These are phyloP conservation scores for Aspergillus arachidicola DNA, from an alignment of 2,329 filamentous ascomycete genomes.

Conservation along the genomic window DNA sequence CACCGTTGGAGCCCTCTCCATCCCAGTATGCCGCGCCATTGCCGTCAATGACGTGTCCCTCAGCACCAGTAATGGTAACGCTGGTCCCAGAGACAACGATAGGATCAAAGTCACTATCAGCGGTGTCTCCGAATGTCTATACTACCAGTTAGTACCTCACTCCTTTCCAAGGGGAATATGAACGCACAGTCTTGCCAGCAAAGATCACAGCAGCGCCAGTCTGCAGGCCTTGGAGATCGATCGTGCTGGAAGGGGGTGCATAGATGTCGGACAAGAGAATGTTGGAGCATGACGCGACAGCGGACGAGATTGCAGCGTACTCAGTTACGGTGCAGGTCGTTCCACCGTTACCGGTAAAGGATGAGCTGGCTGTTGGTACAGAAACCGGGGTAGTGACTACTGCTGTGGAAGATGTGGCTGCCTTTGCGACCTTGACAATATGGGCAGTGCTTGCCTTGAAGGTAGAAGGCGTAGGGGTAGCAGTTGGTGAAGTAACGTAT, in stretches of 20 bases:
- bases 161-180: not conserved
- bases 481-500: not conserved
- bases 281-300: constrained; percentile 44
- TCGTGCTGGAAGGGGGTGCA: constrained; percentile 41
- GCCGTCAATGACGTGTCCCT: constrained; percentile 40
- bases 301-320: constrained; percentile 37
- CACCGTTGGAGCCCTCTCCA: constrained; percentile 52
- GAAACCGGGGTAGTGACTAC: not conserved
- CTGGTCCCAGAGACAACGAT: constrained; percentile 43
- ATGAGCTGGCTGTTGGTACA: not conserved
- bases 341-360: constrained; percentile 15
- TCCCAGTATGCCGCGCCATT: constrained; percentile 50
- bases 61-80: constrained; percentile 43
- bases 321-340: constrained; percentile 29
- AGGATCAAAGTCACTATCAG: constrained; percentile 35
- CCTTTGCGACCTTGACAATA: not conserved
- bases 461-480: not conserved
- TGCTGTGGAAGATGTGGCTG: not conserved
- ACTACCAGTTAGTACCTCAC: not conserved
- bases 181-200: constrained; percentile 36
- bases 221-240: constrained; percentile 45
- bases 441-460: not conserved
- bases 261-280: constrained; percentile 46
- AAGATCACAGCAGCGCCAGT: constrained; percentile 48
- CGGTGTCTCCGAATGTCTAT: not conserved